Evolutionary conservation across 352 stramenopile genomes (phyloP).

Genomic region (Albugo laibachii): DNA sequence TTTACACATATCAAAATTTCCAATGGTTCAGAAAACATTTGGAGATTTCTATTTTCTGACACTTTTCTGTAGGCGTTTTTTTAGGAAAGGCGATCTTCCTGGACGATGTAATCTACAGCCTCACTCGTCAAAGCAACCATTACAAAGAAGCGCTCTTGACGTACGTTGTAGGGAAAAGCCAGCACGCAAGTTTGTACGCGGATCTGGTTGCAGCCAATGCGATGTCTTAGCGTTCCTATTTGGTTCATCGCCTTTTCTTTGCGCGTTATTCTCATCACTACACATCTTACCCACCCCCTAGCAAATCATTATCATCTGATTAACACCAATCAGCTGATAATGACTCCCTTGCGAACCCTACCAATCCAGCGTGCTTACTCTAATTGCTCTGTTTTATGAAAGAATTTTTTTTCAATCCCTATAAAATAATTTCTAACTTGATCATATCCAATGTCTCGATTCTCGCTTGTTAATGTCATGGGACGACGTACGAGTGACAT

Average conservation of each 20-base stretch:
- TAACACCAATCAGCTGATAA: too few species aligned
- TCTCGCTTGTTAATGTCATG: constrained; percentile 57
- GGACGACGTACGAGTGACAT: constrained; percentile 24
- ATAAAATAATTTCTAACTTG: too few species aligned
- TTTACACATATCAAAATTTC: constrained; percentile 74
- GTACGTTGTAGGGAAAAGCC: constrained; percentile 53
- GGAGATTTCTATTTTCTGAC: background rate
- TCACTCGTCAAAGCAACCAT: constrained; percentile 32
- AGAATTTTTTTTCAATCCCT: too few species aligned
- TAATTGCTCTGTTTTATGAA: too few species aligned
- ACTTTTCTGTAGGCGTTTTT: constrained; percentile 20
- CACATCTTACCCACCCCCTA: too few species aligned
- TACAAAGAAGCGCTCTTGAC: constrained; percentile 59
- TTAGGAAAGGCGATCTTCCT: constrained; percentile 68
- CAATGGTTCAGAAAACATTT: constrained; percentile 16
- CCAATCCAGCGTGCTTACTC: too few species aligned
- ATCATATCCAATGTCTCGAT: constrained; percentile 35
- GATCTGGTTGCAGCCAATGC: constrained; percentile 16
- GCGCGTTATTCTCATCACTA: too few species aligned
- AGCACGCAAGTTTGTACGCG: constrained; percentile 55
- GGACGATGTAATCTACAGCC: constrained; percentile 70
- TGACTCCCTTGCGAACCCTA: too few species aligned
- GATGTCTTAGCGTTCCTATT: too few species aligned
- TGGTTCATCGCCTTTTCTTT: too few species aligned
- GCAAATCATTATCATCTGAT: too few species aligned